Conservation (phyloP, 202 grass and related monocot species). For the Schoenoplectus tabernaemontani region DNA sequence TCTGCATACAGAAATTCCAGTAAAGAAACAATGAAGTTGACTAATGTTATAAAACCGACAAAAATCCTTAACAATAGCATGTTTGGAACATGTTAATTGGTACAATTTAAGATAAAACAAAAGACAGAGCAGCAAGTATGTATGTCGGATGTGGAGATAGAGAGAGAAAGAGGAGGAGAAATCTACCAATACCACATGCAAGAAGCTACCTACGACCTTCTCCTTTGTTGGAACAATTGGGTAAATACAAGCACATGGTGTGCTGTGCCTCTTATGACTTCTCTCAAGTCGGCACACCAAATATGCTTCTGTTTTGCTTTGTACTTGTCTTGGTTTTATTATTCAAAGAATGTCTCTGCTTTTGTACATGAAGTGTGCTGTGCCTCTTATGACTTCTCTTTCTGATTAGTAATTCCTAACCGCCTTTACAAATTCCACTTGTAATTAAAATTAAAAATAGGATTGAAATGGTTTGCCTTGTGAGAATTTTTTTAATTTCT, state of each 20-base stretch:
- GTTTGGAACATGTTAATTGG: neutral
- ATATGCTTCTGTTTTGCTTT: neutral
- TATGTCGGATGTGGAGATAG: neutral
- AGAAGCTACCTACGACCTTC: neutral
- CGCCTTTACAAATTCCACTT: neutral
- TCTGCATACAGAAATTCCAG: neutral
- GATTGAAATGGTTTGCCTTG: neutral
- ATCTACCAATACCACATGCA: too few relatives aligned
- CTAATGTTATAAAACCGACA: neutral
- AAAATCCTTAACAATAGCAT: neutral
- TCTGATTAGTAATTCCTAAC: too few relatives aligned
- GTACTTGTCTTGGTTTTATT: neutral
- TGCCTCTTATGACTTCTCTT: too few relatives aligned
- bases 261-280: too few relatives aligned
- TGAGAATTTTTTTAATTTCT: neutral
- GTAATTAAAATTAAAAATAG: neutral
- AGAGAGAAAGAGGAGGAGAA: neutral
- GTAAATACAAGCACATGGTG: neutral
- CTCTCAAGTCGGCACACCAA: neutral
- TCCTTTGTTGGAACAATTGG: neutral
- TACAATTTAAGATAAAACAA: neutral
- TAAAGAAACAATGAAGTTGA: neutral
- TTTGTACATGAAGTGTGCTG: too few relatives aligned
- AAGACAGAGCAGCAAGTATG: neutral
- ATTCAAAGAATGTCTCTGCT: too few relatives aligned